Percentiles rank a stretch among this genome's conserved stretches.
phyloP scores from a whole-genome alignment of 73 alveolate species.

The Tetrahymena borealis region DNA sequence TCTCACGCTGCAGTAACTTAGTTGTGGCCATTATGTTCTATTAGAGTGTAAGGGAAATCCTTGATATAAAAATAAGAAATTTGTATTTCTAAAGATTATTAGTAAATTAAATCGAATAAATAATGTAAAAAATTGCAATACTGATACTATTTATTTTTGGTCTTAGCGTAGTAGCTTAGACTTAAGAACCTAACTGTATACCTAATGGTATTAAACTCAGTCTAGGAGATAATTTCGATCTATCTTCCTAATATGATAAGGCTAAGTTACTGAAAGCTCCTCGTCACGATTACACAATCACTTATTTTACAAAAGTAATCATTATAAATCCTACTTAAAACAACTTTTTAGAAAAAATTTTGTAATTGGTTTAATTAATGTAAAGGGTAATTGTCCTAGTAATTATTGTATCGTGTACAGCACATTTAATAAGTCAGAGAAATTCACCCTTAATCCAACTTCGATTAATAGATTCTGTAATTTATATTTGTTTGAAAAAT shows the following conservation, averaged over 20 bases:
- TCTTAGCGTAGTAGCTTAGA: too few species aligned
- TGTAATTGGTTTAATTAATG: too few species aligned
- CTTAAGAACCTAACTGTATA: neutral
- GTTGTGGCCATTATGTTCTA: too few species aligned
- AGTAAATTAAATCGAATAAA: too few species aligned
- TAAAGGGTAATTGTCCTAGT: neutral
- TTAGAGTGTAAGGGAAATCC: too few species aligned
- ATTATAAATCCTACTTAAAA: too few species aligned
- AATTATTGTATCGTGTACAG: neutral
- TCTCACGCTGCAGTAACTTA: too few species aligned
- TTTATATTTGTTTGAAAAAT: neutral
- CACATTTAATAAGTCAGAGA: neutral
- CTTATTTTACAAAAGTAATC: neutral
- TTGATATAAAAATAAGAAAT: too few species aligned
- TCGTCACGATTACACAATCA: neutral
- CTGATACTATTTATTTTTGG: too few species aligned
- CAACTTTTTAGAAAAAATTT: too few species aligned
- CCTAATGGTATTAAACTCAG: neutral
- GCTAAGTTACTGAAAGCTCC: neutral
- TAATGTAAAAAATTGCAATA: too few species aligned
- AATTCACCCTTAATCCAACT: neutral
- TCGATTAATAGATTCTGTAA: neutral
- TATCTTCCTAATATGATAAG: neutral
- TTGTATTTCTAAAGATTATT: too few species aligned
- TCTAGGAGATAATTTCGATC: neutral